Evolutionary conservation across 345 rosid species (phyloP).

Genomic region (Nasturtium officinale): DNA sequence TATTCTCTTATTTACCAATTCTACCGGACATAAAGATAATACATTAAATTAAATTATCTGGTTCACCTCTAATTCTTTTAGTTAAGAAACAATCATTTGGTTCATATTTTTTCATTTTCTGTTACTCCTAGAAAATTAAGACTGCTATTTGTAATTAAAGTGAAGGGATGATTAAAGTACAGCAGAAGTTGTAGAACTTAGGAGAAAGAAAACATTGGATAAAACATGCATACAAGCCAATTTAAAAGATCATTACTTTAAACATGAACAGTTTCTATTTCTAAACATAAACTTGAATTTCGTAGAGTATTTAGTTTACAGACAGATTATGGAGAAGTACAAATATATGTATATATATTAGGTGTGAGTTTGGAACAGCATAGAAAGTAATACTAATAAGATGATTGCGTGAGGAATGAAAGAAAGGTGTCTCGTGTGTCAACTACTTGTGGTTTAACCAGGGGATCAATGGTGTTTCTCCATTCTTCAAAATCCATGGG

Average conservation of each 20-base stretch:
- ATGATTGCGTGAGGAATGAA: slow-evolving; percentile 39
- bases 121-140: background rate
- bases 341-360: background rate
- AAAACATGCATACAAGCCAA: background rate
- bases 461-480: slow-evolving; percentile 68
- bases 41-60: no score
- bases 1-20: no score
- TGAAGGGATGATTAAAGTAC: background rate
- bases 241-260: no score
- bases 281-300: background rate
- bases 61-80: no score
- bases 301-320: background rate
- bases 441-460: slow-evolving; percentile 45
- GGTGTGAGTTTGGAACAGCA: background rate
- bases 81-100: background rate
- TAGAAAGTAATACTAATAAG: slow-evolving; percentile 28
- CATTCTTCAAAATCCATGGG: slow-evolving; percentile 54
- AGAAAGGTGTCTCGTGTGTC: slow-evolving; percentile 30
- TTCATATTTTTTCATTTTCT: no score
- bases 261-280: no score
- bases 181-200: background rate
- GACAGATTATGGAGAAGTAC: background rate
- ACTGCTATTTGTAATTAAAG: background rate
- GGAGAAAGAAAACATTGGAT: background rate
- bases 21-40: no score